Evolutionary conservation across 495 filamentous ascomycete species (phyloP).

Genomic region (Xylaria longipes): DNA sequence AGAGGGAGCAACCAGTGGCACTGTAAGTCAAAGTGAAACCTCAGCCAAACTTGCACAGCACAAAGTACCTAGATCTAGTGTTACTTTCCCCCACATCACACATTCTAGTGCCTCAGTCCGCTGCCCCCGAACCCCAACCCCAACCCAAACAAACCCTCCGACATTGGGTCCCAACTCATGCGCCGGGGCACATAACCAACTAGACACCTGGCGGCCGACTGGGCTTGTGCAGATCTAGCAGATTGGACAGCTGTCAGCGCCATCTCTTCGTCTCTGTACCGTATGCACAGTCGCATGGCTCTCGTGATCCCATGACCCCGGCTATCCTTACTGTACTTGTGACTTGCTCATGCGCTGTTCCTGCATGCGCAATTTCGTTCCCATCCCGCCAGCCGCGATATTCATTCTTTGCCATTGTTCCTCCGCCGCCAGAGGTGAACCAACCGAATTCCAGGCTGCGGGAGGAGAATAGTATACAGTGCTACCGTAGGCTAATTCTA

Average conservation of each 20-base stretch:
- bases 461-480: background rate
- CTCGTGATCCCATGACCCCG: constrained; percentile 18
- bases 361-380: constrained; percentile 23
- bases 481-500: constrained; percentile 10
- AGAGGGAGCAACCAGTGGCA: background rate
- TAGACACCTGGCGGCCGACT: constrained; percentile 23
- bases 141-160: too few relatives aligned
- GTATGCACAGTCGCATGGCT: background rate
- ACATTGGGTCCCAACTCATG: background rate
- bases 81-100: constrained; percentile 15
- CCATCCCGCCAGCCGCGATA: background rate
- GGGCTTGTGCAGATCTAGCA: background rate
- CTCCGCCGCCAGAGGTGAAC: background rate
- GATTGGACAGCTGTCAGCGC: constrained; percentile 20
- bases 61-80: constrained; percentile 7
- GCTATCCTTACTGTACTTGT: constrained; percentile 9
- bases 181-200: constrained; percentile 4
- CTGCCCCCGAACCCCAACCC: constrained; percentile 13
- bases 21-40: constrained; percentile 24
- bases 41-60: background rate
- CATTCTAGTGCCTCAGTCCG: background rate
- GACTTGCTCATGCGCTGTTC: constrained; percentile 12
- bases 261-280: constrained; percentile 2
- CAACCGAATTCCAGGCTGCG: background rate
- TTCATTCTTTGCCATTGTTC: constrained; percentile 4